phyloP scores from a whole-genome alignment of 1,284 basidiomycete genomes.

The Tremellales sp. region DNA sequence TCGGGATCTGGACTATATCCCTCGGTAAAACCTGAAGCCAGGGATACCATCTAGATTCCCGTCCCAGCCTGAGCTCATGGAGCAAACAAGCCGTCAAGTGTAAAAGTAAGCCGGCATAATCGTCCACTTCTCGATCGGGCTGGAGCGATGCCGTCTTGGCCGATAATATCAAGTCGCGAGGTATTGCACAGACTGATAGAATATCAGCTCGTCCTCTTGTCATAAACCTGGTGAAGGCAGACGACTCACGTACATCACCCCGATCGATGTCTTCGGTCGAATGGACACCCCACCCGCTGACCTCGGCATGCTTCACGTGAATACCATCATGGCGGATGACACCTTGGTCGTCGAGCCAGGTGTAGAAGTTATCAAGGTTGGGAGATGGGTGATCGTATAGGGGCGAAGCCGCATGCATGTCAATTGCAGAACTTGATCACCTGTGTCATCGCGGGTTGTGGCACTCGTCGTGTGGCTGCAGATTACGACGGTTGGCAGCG shows the following conservation, averaged over 20 bases:
- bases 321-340: not conserved
- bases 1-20: slow-evolving; percentile 22
- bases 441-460: too few relatives aligned
- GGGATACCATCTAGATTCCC: slow-evolving; percentile 30
- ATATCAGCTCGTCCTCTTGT: not conserved
- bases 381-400: not conserved
- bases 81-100: slow-evolving; percentile 40
- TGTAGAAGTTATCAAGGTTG: not conserved
- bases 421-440: too few relatives aligned
- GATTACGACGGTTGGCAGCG: too few relatives aligned
- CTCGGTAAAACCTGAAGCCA: slow-evolving; percentile 44
- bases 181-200: not conserved
- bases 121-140: not conserved
- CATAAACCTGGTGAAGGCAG: not conserved
- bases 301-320: not conserved
- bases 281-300: not conserved
- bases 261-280: not conserved
- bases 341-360: not conserved
- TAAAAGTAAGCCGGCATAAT: slow-evolving; percentile 19
- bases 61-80: slow-evolving; percentile 40
- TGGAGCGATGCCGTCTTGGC: not conserved
- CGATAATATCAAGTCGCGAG: not conserved
- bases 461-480: too few relatives aligned
- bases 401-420: too few relatives aligned
- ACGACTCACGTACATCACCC: not conserved